These are phyloP conservation scores for Chloris gayana DNA, from an alignment of 176 grass and related monocot species.

Conservation along the genomic window DNA sequence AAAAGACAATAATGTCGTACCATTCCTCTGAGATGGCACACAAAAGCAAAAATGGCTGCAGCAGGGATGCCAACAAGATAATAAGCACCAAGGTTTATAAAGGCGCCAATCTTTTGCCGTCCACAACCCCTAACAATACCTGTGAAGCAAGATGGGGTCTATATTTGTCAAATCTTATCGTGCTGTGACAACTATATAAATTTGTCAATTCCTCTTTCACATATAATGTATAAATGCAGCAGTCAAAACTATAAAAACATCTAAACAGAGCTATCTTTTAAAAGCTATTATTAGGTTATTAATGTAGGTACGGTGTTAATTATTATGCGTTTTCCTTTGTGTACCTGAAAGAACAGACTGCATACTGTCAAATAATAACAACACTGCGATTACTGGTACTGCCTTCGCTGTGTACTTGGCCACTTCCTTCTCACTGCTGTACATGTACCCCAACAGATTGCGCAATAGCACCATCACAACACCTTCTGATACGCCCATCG, in stretches of 20 bases:
- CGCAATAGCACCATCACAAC: conserved; percentile 41
- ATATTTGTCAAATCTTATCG: too few species aligned
- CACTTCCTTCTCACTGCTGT: conserved; percentile 29
- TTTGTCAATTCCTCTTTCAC: too few species aligned
- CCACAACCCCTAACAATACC: neutral
- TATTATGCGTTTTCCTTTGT: too few species aligned
- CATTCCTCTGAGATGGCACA: neutral
- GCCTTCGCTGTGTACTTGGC: conserved; percentile 44
- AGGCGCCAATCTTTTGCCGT: neutral
- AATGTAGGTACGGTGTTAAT: too few species aligned
- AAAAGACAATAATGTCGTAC: neutral
- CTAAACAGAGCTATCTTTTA: too few species aligned
- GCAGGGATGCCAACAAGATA: neutral
- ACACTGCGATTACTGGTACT: conserved; percentile 57
- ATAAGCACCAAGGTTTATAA: conserved; percentile 4
- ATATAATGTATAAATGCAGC: too few species aligned
- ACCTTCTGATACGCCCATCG: conserved; percentile 43
- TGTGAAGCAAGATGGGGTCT: too few species aligned
- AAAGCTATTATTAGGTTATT: too few species aligned
- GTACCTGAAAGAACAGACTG: conserved; percentile 66
- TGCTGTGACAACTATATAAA: rapidly evolving
- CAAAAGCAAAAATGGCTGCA: neutral
- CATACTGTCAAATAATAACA: conserved; percentile 52
- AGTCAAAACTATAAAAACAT: too few species aligned
- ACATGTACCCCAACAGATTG: conserved; percentile 62